Base-by-base conservation (phyloP, 768 basidiomycete species). In the Collybiopsis confluens region DNA sequence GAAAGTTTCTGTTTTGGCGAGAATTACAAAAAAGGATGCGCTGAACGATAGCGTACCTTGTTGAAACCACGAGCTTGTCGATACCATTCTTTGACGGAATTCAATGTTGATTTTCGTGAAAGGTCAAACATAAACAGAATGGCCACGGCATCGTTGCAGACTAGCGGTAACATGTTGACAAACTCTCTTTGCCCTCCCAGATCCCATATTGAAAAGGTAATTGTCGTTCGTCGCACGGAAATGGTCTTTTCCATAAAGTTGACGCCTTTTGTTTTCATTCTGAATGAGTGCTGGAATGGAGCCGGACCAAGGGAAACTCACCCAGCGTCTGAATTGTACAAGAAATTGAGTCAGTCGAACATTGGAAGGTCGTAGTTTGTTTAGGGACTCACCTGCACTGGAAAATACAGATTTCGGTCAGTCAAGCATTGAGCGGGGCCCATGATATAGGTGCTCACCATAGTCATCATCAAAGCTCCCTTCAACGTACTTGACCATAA, bases 161-260 rank as follows among this genome's bases (percentile, higher is more conserved):
- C 96, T 41, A 98, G 82, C 16, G 96, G 96, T 33, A 98, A 76
- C 95, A 98, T 98, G 73, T 96, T 96, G 61, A 99, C 97, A 70
- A 99, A 99, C 71, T 99, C 97, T 50, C 96, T 81, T 69, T 99
- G 96, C 45, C 92, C 94, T 59, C 94, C 94, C 54, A 97, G 75
- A 77, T 97, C 94, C 95, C 97, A 99, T 71, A 98, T 97, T 59
- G 95, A 98, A 75, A 99, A 98, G 2, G 96, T 98, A 70, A 99
- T 98, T 53, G 96, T 97, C 55, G 97, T 98, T 70, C 95, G 88
- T 61, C 97, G 86, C 61, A 99, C 96, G 53, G 91, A 90, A 64
- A 99, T 98, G 15, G 96, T 97, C 79, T 99, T 99, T 78, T 99
- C 96, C 97, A 98, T 98, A 72, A 98, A 98, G 73, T 98, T 98